A percentile compares a stretch with the other conserved stretches of the same genome.
phyloP scores from a whole-genome alignment of 148 eudicot genomes.

The Rhododendron henanense region DNA sequence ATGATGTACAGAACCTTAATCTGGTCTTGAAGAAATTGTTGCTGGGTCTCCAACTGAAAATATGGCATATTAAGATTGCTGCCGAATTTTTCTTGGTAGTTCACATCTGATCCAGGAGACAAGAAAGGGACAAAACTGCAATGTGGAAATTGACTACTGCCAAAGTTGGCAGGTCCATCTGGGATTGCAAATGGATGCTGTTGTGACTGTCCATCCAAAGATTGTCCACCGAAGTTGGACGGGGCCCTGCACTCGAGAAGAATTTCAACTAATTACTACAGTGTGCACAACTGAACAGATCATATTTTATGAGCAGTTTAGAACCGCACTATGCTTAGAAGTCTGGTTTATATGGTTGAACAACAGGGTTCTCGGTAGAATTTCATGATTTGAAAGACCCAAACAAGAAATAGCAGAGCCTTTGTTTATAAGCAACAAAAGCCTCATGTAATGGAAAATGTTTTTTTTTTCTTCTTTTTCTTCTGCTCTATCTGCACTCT shows the following conservation, averaged over 20 bases:
- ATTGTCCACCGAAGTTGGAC: constrained; percentile 26
- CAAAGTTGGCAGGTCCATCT: constrained; percentile 33
- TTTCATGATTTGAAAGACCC: background rate
- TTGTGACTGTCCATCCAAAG: constrained; percentile 30
- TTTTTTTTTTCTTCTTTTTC: background rate
- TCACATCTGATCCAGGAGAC: constrained; percentile 32
- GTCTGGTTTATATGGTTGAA: background rate
- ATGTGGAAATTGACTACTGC: constrained; percentile 18
- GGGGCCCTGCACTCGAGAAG: constrained; percentile 50
- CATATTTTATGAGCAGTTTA: background rate
- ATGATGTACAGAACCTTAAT: constrained; percentile 57
- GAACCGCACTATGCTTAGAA: background rate
- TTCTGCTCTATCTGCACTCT: background rate
- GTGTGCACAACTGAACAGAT: background rate
- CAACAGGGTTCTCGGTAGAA: background rate
- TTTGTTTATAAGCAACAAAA: background rate
- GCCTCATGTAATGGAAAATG: background rate
- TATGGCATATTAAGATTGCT: constrained; percentile 28
- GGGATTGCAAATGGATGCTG: constrained; percentile 27
- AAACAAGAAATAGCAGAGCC: background rate
- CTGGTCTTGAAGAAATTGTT: constrained; percentile 52
- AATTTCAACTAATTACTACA: background rate
- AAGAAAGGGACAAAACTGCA: constrained; percentile 28
- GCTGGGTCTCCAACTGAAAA: constrained; percentile 40
- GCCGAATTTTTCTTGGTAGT: constrained; percentile 19